phyloP scores from a whole-genome alignment of 495 filamentous ascomycete genomes.

The Tuber umbilicatum region DNA sequence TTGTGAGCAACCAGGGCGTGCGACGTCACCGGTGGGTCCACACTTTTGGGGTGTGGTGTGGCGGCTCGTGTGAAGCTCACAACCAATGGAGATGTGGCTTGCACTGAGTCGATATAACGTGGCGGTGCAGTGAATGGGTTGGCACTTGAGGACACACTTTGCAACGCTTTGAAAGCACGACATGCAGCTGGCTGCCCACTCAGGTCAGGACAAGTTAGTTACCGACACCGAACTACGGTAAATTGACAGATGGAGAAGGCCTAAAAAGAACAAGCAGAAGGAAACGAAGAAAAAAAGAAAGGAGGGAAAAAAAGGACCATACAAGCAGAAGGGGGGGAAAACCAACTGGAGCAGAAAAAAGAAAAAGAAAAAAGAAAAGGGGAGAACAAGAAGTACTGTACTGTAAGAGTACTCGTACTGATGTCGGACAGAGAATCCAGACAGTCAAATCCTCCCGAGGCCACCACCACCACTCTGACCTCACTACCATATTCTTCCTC shows the following conservation, averaged over 20 bases:
- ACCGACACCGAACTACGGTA: slow-evolving; percentile 13
- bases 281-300: not conserved
- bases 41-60: slow-evolving; percentile 25
- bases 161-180: slow-evolving; percentile 7
- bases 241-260: not conserved
- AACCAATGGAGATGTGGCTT: slow-evolving; percentile 18
- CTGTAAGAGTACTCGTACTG: too few species aligned
- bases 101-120: slow-evolving; percentile 19
- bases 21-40: slow-evolving; percentile 25
- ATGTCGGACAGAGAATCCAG: not conserved
- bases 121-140: slow-evolving; percentile 30
- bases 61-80: slow-evolving; percentile 13
- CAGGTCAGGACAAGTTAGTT: slow-evolving; percentile 17
- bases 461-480: slow-evolving; percentile 5
- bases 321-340: not conserved
- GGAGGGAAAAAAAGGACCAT: not conserved
- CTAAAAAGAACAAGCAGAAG: slow-evolving; percentile 1
- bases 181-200: not conserved
- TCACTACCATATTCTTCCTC: slow-evolving; percentile 12
- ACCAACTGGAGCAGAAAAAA: not conserved
- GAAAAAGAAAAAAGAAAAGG: not conserved
- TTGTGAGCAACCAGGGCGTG: slow-evolving; percentile 18
- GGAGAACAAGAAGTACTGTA: not conserved
- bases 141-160: slow-evolving; percentile 32
- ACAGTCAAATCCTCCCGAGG: not conserved